Percentiles rank a stretch among this genome's conserved stretches.
These are phyloP conservation scores for Tylopilus intermedius DNA, from an alignment of 768 basidiomycete genomes.

Conservation along the genomic window DNA sequence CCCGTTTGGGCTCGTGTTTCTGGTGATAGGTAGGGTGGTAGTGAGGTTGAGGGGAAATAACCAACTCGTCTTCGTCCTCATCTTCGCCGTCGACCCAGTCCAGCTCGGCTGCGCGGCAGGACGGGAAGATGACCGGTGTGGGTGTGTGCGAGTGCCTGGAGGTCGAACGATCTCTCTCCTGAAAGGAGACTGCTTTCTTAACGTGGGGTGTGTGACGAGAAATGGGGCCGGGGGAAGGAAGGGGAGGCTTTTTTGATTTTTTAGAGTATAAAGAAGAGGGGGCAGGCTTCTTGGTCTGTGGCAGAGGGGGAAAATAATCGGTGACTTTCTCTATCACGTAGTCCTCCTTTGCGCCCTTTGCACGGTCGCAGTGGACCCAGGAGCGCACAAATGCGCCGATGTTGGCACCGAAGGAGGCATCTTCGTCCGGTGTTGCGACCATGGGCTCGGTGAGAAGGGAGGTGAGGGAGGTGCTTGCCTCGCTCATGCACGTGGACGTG, in stretches of 20 bases:
- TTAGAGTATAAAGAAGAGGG: constrained; percentile 10
- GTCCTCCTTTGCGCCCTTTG: constrained; percentile 26
- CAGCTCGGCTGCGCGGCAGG: constrained; percentile 27
- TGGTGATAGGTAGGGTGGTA: constrained; percentile 12
- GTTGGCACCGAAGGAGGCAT: constrained; percentile 42
- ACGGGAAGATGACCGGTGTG: constrained; percentile 31
- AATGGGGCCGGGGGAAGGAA: constrained; percentile 10
- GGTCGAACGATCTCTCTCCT: constrained; percentile 16
- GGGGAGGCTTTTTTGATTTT: constrained; percentile 17
- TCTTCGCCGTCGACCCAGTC: constrained; percentile 27
- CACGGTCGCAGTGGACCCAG: constrained; percentile 25
- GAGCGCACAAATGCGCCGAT: constrained; percentile 39
- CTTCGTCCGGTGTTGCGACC: constrained; percentile 38
- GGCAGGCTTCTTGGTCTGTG: constrained; percentile 14
- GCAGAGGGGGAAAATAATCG: constrained; percentile 26
- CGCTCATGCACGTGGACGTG: constrained; percentile 31
- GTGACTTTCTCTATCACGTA: constrained; percentile 28
- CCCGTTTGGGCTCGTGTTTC: constrained; percentile 13
- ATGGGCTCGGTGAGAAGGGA: constrained; percentile 43
- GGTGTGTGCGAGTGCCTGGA: constrained; percentile 25
- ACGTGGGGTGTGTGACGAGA: constrained; percentile 10
- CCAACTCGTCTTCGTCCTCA: constrained; percentile 15
- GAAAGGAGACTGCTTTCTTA: constrained; percentile 4
- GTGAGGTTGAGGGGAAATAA: constrained; percentile 18
- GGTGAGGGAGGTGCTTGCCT: constrained; percentile 47